Conservation (phyloP, 2,329 filamentous ascomycete species). For the Trichoderma sp. region DNA sequence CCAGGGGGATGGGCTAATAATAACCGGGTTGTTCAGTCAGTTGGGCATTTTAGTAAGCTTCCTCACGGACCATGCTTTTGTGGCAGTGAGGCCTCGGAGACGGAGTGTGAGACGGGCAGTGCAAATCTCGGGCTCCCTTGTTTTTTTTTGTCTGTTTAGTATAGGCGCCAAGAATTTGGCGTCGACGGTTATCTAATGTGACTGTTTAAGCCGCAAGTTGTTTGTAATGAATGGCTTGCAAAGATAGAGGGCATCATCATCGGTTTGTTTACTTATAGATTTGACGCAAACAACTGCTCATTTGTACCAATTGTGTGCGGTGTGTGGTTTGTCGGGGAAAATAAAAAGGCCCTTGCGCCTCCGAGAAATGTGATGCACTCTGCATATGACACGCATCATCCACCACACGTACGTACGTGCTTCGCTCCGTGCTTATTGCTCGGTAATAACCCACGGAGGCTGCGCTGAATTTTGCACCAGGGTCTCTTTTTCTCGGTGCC, state of each 20-base stretch:
- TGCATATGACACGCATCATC: not conserved
- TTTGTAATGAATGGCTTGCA: too few species aligned
- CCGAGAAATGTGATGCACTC: not conserved
- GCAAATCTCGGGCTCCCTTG: not conserved
- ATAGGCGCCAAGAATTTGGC: not conserved
- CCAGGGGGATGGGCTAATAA: not conserved
- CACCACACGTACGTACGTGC: not conserved
- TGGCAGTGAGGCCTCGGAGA: not conserved
- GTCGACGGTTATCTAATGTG: too few species aligned
- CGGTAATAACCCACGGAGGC: not conserved
- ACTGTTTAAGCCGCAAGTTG: too few species aligned
- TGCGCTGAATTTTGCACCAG: not conserved
- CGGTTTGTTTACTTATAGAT: not conserved
- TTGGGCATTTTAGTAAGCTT: not conserved
- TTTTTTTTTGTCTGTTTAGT: not conserved
- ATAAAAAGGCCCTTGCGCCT: not conserved
- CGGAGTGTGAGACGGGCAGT: constrained; percentile 13
- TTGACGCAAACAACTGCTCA: not conserved
- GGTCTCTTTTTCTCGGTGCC: not conserved
- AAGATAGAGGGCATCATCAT: not conserved
- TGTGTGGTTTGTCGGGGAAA: not conserved
- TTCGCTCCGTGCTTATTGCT: not conserved
- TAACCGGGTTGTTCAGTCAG: not conserved
- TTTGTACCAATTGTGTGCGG: not conserved
- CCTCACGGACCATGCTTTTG: not conserved